Evolutionary conservation across 1,284 basidiomycete species (phyloP).

Genomic region (Amylostereum areolatum): DNA sequence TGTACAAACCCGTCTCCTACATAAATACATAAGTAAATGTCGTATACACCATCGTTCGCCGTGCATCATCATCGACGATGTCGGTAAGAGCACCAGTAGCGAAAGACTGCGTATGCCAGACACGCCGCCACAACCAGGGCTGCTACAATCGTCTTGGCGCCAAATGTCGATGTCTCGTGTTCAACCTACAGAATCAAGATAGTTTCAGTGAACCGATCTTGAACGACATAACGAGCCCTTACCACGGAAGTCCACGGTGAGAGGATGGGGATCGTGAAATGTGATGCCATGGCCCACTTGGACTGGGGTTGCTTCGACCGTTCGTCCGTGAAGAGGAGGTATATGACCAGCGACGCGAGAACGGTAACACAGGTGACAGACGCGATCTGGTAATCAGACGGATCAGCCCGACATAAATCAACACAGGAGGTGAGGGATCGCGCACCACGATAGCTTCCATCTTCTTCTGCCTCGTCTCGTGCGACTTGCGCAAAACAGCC

Average conservation of each 20-base stretch:
- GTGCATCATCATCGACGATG: background rate
- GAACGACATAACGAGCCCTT: slow-evolving; percentile 15
- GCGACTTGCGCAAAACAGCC: slow-evolving; percentile 26
- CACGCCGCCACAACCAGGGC: slow-evolving; percentile 27
- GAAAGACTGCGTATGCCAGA: slow-evolving; percentile 34
- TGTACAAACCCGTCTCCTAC: background rate
- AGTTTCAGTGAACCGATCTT: background rate
- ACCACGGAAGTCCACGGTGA: slow-evolving; percentile 68
- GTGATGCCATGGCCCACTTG: slow-evolving; percentile 32
- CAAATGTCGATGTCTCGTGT: slow-evolving; percentile 52
- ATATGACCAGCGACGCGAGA: slow-evolving; percentile 36
- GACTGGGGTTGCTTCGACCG: slow-evolving; percentile 20
- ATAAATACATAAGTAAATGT: background rate
- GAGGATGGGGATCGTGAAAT: slow-evolving; percentile 64
- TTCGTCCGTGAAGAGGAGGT: slow-evolving; percentile 23
- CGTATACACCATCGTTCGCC: background rate
- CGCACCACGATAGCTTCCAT: slow-evolving; percentile 51
- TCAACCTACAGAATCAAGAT: slow-evolving; percentile 38
- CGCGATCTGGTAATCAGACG: slow-evolving; percentile 26
- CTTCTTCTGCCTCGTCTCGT: slow-evolving; percentile 38
- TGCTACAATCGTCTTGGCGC: slow-evolving; percentile 35
- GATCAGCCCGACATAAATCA: slow-evolving; percentile 1
- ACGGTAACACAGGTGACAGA: slow-evolving; percentile 34
- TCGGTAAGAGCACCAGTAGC: slow-evolving; percentile 22
- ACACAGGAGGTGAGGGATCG: slow-evolving; percentile 1